Base-by-base conservation (phyloP, 768 basidiomycete genomes). In the Omphalotus guepiniiformis region DNA sequence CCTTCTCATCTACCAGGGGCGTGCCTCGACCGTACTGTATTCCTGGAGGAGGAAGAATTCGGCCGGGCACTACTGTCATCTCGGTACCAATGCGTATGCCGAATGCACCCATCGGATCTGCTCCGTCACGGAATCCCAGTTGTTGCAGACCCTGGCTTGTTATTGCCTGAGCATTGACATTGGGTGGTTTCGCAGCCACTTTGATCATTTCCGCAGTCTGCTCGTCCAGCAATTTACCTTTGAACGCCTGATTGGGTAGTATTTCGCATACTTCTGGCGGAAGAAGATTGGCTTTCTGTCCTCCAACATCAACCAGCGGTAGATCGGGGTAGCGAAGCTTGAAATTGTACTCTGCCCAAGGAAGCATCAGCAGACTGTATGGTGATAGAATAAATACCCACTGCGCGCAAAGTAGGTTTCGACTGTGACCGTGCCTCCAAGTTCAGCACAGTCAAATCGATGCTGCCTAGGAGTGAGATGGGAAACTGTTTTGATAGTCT, bases 251-350 rank as follows among this genome's bases (percentile, higher is more conserved):
- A 39, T 82, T 79, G 0, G 80, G 75, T 0, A 76, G 58, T 22
- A 93, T 88, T 35, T 77, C 71, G 71, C 89, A 91, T 1, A 91
- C 32, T 62, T 92, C 89, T 0, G 85, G 69, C 0, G 89, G 89
- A 3, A 91, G 70, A 19, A 67, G 68, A 60, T 74, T 68, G 35
- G 62, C 28, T 58, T 73, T 76, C 50, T 64, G 59, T 9, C 73
- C 73, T 5, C 80, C 79, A 6, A 85, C 75, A 49, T 85, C 76
- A 32, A 86, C 72, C 8, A 84, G 70, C 0, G 75, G 80, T 40
- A 84, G 55, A 1, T 80, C 63, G 0, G 82, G 75, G 32, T 71
- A 51, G 21, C 61, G 60, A 6, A 91, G 58, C 0, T 47, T 72
- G 30, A 78, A 80, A 0, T 73, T 70, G 53, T 90, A 83, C 53